Evolutionary conservation across 345 rosid genomes (phyloP), one percentile per base, ranked within the genome.

Genomic region (Eucalyptus erythrocorys): DNA sequence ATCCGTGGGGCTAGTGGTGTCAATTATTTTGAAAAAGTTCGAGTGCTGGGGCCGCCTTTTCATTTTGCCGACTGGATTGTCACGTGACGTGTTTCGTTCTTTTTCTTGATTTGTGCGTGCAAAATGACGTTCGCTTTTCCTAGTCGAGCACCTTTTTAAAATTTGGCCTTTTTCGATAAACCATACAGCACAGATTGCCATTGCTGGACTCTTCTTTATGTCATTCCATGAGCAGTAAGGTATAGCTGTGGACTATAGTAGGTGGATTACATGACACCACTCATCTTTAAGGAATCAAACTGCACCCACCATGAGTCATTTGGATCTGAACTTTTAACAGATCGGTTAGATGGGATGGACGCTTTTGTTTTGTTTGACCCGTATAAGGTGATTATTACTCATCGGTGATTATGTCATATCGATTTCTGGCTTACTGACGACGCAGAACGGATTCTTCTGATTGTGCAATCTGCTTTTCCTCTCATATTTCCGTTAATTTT

Each of bases 1-100:
- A 91, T 93, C 93, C 90, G 89, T 91, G 91, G 93, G 94, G 92
- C 85, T 94, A 87, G 89, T 45, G 24, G 40, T 34, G 86, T 42
- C 53, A 66, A 87, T 19, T 85, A 87, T 88, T 89, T 88, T 88
- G 82, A 71, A 76, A 76, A 76, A 76, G 82, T 76, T 37, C 30
- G 30, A 76, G 30, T 10, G 82, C 24, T 76, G 47, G 82, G 82
- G 82, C 24, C 5, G 27, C 82, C 82, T 21, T 76, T 76, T 76
- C 47, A 76, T 76, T 37, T 76, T 22, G 42, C 30, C 81, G 45
- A 37, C 82, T 76, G 47, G 42, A 21, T 76, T 5, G 3, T 37
- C 82, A 76, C 47, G 15, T 76, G 82, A 76, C 8, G 9, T 40
- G 82, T 40, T 40, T 19, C 24, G 3, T 19, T 76, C 42, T 43